Conservation (phyloP, 495 filamentous ascomycete genomes). For the Tetracladium setigerum region DNA sequence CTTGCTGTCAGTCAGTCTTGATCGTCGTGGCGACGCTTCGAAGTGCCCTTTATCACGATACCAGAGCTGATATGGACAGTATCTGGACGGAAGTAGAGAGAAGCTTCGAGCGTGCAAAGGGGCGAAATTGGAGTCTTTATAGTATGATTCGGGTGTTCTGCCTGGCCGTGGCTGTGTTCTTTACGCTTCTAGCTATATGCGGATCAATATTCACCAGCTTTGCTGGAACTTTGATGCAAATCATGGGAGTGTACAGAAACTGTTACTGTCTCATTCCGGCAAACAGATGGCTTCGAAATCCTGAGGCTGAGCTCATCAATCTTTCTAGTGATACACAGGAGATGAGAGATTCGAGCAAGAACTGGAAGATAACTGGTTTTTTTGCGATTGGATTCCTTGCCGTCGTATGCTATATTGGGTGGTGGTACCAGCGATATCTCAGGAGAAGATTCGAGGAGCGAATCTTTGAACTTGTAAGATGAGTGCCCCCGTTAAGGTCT, state of each 20-base stretch:
- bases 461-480: too few relatives aligned
- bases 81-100: too few relatives aligned
- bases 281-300: slow-evolving; percentile 2
- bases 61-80: too few relatives aligned
- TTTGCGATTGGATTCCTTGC: slow-evolving; percentile 18
- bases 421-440: slow-evolving; percentile 25
- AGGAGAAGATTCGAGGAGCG: slow-evolving; percentile 7
- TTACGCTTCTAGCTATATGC: slow-evolving; percentile 4
- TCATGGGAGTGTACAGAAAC: slow-evolving; percentile 11
- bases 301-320: slow-evolving; percentile 1
- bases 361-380: slow-evolving; percentile 13
- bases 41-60: too few relatives aligned
- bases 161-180: not conserved
- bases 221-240: slow-evolving; percentile 14
- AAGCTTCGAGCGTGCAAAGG: slow-evolving; percentile 1
- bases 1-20: too few relatives aligned
- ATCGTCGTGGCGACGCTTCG: not conserved
- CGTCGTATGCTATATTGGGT: slow-evolving; percentile 19
- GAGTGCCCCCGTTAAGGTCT: too few relatives aligned
- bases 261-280: slow-evolving; percentile 5
- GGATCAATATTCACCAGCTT: slow-evolving; percentile 3
- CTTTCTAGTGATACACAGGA: slow-evolving; percentile 7
- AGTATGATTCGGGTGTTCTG: too few relatives aligned
- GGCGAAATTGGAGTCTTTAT: too few relatives aligned
- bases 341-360: not conserved